Conservation (phyloP, 805 yeast genomes). For the Tanozyma kutaoensis region DNA sequence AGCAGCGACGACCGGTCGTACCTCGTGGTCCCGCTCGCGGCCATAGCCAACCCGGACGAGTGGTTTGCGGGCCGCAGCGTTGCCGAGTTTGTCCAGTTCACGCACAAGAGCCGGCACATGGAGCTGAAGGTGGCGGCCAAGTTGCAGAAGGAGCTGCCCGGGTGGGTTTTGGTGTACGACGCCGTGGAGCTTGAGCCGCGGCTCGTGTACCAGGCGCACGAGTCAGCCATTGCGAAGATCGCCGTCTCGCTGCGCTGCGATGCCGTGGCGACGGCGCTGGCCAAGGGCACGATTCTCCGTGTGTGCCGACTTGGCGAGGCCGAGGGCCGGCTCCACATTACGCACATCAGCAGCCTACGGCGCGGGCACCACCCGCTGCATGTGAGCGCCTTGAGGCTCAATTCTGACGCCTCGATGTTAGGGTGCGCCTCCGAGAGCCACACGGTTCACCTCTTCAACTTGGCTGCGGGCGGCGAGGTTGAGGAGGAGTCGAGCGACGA, state of each 20-base stretch:
- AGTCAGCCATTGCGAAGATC: conserved; percentile 19
- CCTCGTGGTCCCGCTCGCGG: conserved; percentile 20
- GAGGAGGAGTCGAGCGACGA: conserved; percentile 3
- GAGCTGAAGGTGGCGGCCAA: conserved; percentile 13
- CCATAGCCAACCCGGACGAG: conserved; percentile 17
- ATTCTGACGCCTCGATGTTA: conserved; percentile 15
- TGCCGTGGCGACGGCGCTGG: conserved; percentile 26
- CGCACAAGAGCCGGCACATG: conserved; percentile 10
- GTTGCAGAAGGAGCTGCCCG: conserved; percentile 13
- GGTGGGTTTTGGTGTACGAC: conserved; percentile 29
- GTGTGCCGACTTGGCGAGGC: conserved; percentile 12
- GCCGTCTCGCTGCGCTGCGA: conserved; percentile 12
- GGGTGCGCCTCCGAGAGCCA: conserved; percentile 28
- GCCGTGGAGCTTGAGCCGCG: conserved; percentile 17
- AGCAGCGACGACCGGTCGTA: conserved; percentile 21
- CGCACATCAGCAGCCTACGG: conserved; percentile 20
- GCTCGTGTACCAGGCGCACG: conserved; percentile 26
- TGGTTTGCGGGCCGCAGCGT: too few relatives aligned
- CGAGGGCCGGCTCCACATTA: conserved; percentile 6
- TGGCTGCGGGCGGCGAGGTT: conserved; percentile 4
- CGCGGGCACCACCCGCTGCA: conserved; percentile 26
- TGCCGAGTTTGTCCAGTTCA: conserved; percentile 15
- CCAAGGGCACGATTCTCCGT: conserved; percentile 29
- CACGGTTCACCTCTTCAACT: conserved; percentile 26
- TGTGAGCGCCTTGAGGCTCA: conserved; percentile 21